Evolutionary conservation across 2,329 filamentous ascomycete species (phyloP).

Genomic region (Rhinocladiella mackenziei): DNA sequence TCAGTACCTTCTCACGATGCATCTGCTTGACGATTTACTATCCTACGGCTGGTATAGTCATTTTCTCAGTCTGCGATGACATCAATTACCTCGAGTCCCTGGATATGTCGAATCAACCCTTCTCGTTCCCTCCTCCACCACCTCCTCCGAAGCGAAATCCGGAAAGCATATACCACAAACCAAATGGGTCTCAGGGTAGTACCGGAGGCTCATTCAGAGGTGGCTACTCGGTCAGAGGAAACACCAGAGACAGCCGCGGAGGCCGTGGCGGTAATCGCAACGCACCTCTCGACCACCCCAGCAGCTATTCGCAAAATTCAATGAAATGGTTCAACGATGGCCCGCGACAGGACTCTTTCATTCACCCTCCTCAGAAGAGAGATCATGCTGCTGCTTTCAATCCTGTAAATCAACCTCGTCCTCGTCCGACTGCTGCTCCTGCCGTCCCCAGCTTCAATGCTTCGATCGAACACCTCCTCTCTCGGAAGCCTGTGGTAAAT

Average conservation of each 20-base stretch:
- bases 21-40: too few relatives aligned
- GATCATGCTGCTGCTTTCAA: conserved; percentile 29
- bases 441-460: conserved; percentile 30
- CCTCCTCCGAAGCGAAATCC: conserved; percentile 34
- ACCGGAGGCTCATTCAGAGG: conserved; percentile 18
- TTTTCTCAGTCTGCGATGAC: not conserved
- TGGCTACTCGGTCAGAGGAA: conserved; percentile 9
- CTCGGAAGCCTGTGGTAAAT: conserved; percentile 16
- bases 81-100: too few relatives aligned
- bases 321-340: conserved; percentile 4
- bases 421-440: conserved; percentile 24
- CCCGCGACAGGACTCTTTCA: not conserved
- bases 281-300: not conserved
- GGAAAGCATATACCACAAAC: conserved; percentile 7
- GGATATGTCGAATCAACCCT: conserved; percentile 35
- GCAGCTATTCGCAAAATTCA: conserved; percentile 7
- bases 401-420: conserved; percentile 7
- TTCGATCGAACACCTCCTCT: conserved; percentile 22
- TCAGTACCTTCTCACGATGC: too few relatives aligned
- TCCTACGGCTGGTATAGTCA: too few relatives aligned
- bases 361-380: conserved; percentile 24
- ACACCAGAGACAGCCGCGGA: conserved; percentile 10
- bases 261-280: conserved; percentile 6
- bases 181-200: conserved; percentile 12
- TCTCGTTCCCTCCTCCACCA: conserved; percentile 46